phyloP scores from a whole-genome alignment of 768 basidiomycete species.

The Calvatia gigantea region DNA sequence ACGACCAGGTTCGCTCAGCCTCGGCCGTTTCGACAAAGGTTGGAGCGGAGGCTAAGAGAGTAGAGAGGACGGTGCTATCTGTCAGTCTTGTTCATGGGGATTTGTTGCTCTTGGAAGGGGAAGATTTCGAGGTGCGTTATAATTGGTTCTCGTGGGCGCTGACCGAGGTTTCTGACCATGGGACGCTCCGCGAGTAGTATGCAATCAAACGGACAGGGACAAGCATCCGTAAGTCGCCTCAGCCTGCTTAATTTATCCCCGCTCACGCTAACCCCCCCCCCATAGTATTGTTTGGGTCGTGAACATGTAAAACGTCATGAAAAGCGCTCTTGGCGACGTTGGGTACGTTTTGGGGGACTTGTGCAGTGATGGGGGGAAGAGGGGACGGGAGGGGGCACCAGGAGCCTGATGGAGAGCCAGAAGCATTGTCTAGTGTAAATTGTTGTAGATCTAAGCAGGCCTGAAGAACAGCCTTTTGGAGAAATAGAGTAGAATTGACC shows the following conservation, averaged over 20 bases:
- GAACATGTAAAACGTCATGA: not conserved
- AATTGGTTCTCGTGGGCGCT: not conserved
- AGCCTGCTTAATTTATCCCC: not conserved
- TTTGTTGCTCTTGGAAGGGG: slow-evolving; percentile 35
- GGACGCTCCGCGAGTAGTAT: slow-evolving; percentile 28
- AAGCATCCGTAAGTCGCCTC: slow-evolving; percentile 34
- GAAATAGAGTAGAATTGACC: slow-evolving; percentile 15
- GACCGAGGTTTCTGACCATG: slow-evolving; percentile 7
- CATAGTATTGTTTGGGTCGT: slow-evolving; percentile 12
- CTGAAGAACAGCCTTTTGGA: slow-evolving; percentile 11
- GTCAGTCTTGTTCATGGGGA: slow-evolving; percentile 44
- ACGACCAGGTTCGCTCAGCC: not conserved
- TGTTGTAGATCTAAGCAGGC: slow-evolving; percentile 1
- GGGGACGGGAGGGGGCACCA: not conserved
- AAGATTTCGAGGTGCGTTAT: slow-evolving; percentile 36
- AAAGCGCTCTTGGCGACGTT: not conserved
- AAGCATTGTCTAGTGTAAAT: slow-evolving; percentile 2
- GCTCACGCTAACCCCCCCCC: not conserved
- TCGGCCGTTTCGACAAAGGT: not conserved
- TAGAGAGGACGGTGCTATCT: slow-evolving; percentile 7
- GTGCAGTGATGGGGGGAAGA: not conserved
- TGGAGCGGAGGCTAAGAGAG: slow-evolving; percentile 6
- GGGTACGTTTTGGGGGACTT: not conserved
- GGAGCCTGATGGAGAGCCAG: not conserved
- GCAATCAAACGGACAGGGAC: slow-evolving; percentile 41